Base-by-base conservation (phyloP, 768 basidiomycete species). In the Termitomyces titanicus region DNA sequence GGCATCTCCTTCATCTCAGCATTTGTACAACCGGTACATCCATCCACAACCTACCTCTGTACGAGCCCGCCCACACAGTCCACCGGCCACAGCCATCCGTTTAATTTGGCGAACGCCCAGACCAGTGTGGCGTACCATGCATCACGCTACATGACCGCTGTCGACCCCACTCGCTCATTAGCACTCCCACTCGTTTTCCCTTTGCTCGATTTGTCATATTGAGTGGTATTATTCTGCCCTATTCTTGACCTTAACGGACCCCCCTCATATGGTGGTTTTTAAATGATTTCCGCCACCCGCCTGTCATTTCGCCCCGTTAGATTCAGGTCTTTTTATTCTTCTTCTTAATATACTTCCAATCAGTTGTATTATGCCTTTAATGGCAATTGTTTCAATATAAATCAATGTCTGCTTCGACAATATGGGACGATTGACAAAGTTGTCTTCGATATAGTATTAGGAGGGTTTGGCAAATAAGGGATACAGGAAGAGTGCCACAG, bases 121-220 rank as follows among this genome's bases (percentile, higher is more conserved):
- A 37, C 11, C 35, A 49, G 35, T 15, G 18, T 5, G 6, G 48
- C 35, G n/a, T 27, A 24, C 47, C 3, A 15, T 17, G 17, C 24
- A 34, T 39, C 53, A 34, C 25, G 45, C 50, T 43, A 54, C 29
- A 27, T 48, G 46, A 47, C 47, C 35, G 34, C 31, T 50, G 24
- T 47, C 46, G 20, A 39, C 15, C 15, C 39, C 39, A 5, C 31
- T 43, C 49, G 43, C 50, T 47, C 50, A 55, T 50, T 47, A 49
- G 27, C 50, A 42, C 33, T 51, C 33, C 12, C 47, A 25, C 52
- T 47, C 45, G 12, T 45, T 42, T 44, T 56, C 38, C 18, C 37
- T 39, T 13, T 58, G 59, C 59, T 63, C 59, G 59, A 58, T 63
- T 63, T 63, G 61, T 63, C 50, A 43, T 53, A 53, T 51, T 55